A percentile compares a stretch with the other conserved stretches of the same genome.
phyloP scores from a whole-genome alignment of 345 rosid species.

The Cardamine resedifolia region DNA sequence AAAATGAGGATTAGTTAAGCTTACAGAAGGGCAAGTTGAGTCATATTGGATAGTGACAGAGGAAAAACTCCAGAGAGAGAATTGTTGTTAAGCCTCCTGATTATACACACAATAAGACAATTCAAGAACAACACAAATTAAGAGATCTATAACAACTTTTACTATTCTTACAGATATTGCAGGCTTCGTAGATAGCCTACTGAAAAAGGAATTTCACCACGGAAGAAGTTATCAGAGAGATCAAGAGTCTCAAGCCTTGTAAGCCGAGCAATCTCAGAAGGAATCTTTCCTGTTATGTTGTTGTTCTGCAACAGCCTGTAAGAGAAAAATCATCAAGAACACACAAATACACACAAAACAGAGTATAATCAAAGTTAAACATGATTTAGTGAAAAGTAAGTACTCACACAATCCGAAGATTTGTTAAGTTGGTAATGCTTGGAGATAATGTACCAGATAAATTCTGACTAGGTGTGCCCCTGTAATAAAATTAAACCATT shows the following conservation, averaged over 20 bases:
- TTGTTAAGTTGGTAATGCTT: constrained; percentile 83
- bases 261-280: constrained; percentile 73
- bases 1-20: constrained; percentile 15
- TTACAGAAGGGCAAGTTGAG: constrained; percentile 90
- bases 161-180: constrained; percentile 75
- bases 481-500: constrained; percentile 38
- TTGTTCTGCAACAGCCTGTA: constrained; percentile 81
- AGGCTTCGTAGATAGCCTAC: constrained; percentile 62
- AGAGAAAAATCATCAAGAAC: constrained; percentile 15
- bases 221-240: constrained; percentile 78
- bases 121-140: not conserved
- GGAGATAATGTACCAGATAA: constrained; percentile 85
- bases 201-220: constrained; percentile 65
- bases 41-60: constrained; percentile 70
- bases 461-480: constrained; percentile 89
- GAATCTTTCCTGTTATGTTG: constrained; percentile 87
- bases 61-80: constrained; percentile 77
- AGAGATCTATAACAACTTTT: not conserved
- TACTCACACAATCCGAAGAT: constrained; percentile 80
- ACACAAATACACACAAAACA: not conserved
- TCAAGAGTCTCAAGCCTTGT: constrained; percentile 82
- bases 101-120: constrained; percentile 10
- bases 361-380: not conserved
- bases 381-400: not conserved
- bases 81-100: constrained; percentile 93